Conservation (phyloP, 164 flowering plant genomes). For the Liriodendron chinense region DNA sequence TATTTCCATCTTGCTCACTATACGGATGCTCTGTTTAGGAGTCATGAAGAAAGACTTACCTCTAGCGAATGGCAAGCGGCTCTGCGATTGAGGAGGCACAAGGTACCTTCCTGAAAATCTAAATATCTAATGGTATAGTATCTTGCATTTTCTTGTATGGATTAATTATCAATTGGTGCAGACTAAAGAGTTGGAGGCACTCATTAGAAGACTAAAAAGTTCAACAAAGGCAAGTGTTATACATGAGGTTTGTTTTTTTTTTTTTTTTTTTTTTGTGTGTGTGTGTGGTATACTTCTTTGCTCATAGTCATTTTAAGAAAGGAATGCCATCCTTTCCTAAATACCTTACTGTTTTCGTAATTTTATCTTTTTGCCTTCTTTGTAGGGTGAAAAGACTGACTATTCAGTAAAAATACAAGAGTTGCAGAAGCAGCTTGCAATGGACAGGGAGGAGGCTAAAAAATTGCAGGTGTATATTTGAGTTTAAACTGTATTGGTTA, state of each 20-base stretch:
- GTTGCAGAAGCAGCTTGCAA: conserved; percentile 84
- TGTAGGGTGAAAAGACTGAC: conserved; percentile 82
- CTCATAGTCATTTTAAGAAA: neutral
- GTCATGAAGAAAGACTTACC: conserved; percentile 80
- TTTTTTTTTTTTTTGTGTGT: too few species aligned
- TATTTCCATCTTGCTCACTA: conserved; percentile 97
- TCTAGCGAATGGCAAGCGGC: conserved; percentile 99
- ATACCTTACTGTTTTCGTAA: neutral
- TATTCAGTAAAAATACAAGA: conserved; percentile 85
- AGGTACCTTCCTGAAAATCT: conserved; percentile 47
- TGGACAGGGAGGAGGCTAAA: conserved; percentile 87
- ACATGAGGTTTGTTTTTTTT: neutral
- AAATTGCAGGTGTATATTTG: conserved; percentile 56
- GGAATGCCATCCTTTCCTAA: neutral
- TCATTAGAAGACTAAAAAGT: conserved; percentile 59
- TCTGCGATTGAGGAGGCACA: conserved; percentile 79
- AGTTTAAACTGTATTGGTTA: too few species aligned
- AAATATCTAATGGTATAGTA: neutral
- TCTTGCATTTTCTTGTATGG: neutral
- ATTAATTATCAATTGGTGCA: conserved; percentile 27
- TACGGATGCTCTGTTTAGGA: conserved; percentile 86
- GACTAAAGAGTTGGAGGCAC: conserved; percentile 86
- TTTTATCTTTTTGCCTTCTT: conserved; percentile 10
- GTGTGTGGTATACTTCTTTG: neutral
- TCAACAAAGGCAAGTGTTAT: conserved; percentile 60